Base-by-base conservation (phyloP, 306 rosid genomes). In the Malus sylvestris region DNA sequence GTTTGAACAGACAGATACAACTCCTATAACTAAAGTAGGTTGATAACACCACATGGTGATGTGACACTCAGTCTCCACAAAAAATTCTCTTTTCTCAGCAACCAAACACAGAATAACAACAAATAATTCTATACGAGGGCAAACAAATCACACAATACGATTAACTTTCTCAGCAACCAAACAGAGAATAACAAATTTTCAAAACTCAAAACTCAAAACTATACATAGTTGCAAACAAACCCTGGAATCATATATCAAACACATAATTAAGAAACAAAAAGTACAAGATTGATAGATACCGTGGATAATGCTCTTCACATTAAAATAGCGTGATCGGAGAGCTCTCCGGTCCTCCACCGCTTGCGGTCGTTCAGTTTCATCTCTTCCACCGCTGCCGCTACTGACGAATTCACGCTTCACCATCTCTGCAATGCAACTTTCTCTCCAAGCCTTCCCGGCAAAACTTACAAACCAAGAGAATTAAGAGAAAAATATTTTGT, bases 311-410 rank as follows among this genome's bases (percentile, higher is more conserved):
- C 71, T 46, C 77, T 79, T 83, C 35, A 83, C 67, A n/a, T 75
- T 79, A 49, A 45, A 77, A 70, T 83, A 83, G 10, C 77, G 86
- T 25, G 83, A 79, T 14, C 86, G 86, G 46, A 83, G 78, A 32
- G 67, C 58, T 71, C 86, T 67, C 8, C 75, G 83, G 69, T 74
- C 80, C 32, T 62, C 45, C 42, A 14, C 60, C 59, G 67, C 35
- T 46, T 78, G 58, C 49, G 64, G 40, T 30, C 25, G 12, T 20
- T 33, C 25, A n/a, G 35, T 30, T 13, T 44, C 35, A 46, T 40
- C 72, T 60, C 33, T 11, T 3, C 53, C 52, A 16, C 74, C 11
- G 12, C 44, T 8, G 32, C 42, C 19, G 7, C 64, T 13, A 29
- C 40, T 4, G 12, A 20, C 61, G 64, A 58, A 9, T 67, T 78